These are phyloP conservation scores for Pseudocercospora fuligena DNA, from an alignment of 2,329 filamentous ascomycete species.

Conservation along the genomic window DNA sequence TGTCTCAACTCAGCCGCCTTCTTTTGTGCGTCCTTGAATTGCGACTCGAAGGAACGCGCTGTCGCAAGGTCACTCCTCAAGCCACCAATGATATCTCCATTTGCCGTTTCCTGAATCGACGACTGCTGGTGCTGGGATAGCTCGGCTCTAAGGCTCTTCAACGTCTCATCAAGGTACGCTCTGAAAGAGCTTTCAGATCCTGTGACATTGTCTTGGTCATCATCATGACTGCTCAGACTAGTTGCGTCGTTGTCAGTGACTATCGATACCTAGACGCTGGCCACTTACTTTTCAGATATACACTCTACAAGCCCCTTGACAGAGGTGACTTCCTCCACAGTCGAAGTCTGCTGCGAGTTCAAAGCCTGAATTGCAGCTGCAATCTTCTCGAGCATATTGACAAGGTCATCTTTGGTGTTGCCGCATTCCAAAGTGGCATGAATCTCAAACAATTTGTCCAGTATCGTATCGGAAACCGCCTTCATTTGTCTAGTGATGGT, in stretches of 20 bases:
- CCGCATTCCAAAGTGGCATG: conserved; percentile 22
- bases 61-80: conserved; percentile 27
- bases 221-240: neutral
- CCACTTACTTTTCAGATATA: conserved; percentile 26
- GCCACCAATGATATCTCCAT: conserved; percentile 24
- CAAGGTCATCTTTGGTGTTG: conserved; percentile 10
- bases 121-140: conserved; percentile 28
- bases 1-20: neutral
- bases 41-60: neutral
- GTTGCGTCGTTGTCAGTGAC: neutral
- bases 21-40: conserved; percentile 9
- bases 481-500: conserved; percentile 23
- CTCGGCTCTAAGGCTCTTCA: conserved; percentile 27
- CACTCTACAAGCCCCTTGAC: conserved; percentile 28
- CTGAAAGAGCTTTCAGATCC: conserved; percentile 10
- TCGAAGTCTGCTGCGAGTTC: conserved; percentile 24
- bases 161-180: conserved; percentile 23
- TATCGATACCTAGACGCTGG: neutral
- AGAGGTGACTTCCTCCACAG: conserved; percentile 27
- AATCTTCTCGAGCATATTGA: conserved; percentile 27
- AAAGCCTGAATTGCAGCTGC: conserved; percentile 30
- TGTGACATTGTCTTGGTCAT: neutral
- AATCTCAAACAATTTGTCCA: conserved; percentile 35
- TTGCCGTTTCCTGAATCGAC: conserved; percentile 19
- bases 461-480: conserved; percentile 18